A percentile compares a stretch with the other conserved stretches of the same genome.
Evolutionary conservation across 768 basidiomycete genomes (phyloP).

Genomic region (Nidula microcarpa): DNA sequence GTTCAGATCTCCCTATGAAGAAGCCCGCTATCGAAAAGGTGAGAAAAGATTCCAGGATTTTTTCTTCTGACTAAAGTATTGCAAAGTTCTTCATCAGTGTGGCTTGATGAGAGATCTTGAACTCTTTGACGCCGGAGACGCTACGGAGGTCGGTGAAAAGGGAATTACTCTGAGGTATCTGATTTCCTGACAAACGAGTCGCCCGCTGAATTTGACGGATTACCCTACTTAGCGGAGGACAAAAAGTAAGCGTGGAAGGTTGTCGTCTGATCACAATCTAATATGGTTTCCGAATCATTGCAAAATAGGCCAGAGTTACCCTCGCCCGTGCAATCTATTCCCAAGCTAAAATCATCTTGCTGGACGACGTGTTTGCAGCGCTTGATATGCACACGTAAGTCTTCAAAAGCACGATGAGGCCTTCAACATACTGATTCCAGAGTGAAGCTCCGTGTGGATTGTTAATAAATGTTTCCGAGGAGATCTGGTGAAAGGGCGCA

Average conservation of each 20-base stretch:
- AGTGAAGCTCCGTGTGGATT: constrained; percentile 77
- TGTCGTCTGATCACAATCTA: neutral
- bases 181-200: neutral
- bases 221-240: constrained; percentile 30
- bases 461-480: constrained; percentile 78
- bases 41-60: neutral
- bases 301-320: constrained; percentile 34
- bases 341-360: constrained; percentile 54
- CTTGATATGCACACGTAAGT: constrained; percentile 37
- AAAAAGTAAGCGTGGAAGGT: constrained; percentile 25
- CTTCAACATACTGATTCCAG: no score
- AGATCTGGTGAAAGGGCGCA: constrained; percentile 70
- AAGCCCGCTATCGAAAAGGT: constrained; percentile 68
- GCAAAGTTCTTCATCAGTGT: constrained; percentile 60
- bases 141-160: constrained; percentile 71
- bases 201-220: no score
- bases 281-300: constrained; percentile 4
- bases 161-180: constrained; percentile 46
- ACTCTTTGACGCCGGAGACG: constrained; percentile 65
- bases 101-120: constrained; percentile 71
- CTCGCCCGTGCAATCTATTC: constrained; percentile 45
- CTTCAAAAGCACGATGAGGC: neutral
- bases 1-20: constrained; percentile 75
- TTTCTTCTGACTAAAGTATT: no score
- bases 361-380: constrained; percentile 73